phyloP scores from a whole-genome alignment of 1,284 basidiomycete genomes.

The Apiotrichum laibachii region DNA sequence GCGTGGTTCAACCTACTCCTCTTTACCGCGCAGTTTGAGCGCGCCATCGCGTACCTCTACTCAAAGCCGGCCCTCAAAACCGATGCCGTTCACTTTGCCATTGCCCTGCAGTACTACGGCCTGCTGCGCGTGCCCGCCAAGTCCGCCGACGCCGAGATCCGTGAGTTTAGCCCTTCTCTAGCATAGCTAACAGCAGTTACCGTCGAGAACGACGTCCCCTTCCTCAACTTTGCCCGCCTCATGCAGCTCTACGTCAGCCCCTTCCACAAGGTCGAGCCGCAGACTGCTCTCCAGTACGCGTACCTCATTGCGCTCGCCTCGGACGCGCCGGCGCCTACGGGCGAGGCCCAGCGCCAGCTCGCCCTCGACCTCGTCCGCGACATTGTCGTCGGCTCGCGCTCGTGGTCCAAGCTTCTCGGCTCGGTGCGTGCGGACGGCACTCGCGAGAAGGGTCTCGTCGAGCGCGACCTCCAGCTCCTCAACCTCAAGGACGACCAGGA shows the following conservation, averaged over 20 bases:
- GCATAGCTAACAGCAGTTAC: slow-evolving; percentile 51
- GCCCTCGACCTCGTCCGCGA: slow-evolving; percentile 85
- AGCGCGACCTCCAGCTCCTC: slow-evolving; percentile 74
- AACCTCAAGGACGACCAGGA: slow-evolving; percentile 67
- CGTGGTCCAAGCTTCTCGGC: slow-evolving; percentile 81
- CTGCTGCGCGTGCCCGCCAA: slow-evolving; percentile 79
- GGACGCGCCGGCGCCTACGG: slow-evolving; percentile 62
- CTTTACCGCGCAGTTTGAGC: slow-evolving; percentile 91
- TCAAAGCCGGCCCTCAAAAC: slow-evolving; percentile 83
- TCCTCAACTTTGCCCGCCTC: slow-evolving; percentile 76
- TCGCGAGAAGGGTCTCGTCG: slow-evolving; percentile 82
- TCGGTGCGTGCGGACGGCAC: slow-evolving; percentile 85
- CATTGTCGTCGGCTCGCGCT: slow-evolving; percentile 81
- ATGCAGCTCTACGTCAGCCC: slow-evolving; percentile 90
- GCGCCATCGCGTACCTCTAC: slow-evolving; percentile 86
- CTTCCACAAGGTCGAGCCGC: slow-evolving; percentile 86
- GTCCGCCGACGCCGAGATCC: slow-evolving; percentile 73
- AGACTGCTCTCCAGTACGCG: slow-evolving; percentile 92
- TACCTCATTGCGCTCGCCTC: slow-evolving; percentile 80
- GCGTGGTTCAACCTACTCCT: slow-evolving; percentile 88
- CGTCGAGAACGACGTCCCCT: slow-evolving; percentile 55
- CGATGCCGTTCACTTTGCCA: slow-evolving; percentile 91
- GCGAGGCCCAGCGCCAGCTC: slow-evolving; percentile 76
- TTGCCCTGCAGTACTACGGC: slow-evolving; percentile 91
- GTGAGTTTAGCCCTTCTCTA: slow-evolving; percentile 55